These are phyloP conservation scores for Clarireedia paspali DNA, from an alignment of 2,329 filamentous ascomycete genomes.

Conservation along the genomic window DNA sequence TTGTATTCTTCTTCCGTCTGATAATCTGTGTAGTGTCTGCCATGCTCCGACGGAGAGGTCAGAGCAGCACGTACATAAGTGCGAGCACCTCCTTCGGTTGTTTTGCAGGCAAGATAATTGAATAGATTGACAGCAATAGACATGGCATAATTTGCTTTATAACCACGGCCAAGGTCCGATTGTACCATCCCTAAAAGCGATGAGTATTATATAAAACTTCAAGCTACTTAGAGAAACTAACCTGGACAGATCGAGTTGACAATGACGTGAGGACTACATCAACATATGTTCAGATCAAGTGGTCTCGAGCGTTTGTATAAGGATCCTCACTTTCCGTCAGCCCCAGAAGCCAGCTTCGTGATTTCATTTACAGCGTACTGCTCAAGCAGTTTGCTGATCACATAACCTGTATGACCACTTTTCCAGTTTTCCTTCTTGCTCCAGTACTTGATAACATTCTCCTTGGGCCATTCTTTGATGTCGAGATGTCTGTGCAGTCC, in stretches of 20 bases:
- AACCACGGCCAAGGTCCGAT: slow-evolving; percentile 19
- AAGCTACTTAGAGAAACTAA: background rate
- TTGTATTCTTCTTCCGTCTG: slow-evolving; percentile 20
- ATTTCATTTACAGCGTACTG: slow-evolving; percentile 24
- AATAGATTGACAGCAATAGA: slow-evolving; percentile 11
- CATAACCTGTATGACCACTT: slow-evolving; percentile 14
- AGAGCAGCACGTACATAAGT: slow-evolving; percentile 25
- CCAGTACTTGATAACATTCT: slow-evolving; percentile 17
- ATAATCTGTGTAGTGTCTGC: slow-evolving; percentile 21
- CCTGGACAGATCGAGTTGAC: slow-evolving; percentile 23
- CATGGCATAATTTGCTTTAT: slow-evolving; percentile 15
- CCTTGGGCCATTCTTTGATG: slow-evolving; percentile 17
- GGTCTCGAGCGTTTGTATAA: background rate
- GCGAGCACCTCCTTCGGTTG: slow-evolving; percentile 28
- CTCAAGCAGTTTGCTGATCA: slow-evolving; percentile 21
- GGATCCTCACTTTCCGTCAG: slow-evolving; percentile 16
- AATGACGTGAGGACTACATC: slow-evolving; percentile 16
- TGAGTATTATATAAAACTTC: background rate
- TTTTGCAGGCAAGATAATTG: slow-evolving; percentile 19
- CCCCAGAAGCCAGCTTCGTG: slow-evolving; percentile 15
- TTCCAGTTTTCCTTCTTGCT: slow-evolving; percentile 18
- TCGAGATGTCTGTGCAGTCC: background rate
- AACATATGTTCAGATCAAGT: background rate
- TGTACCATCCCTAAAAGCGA: slow-evolving; percentile 17
- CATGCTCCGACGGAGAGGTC: slow-evolving; percentile 21